Conservation (phyloP, 2,329 filamentous ascomycete genomes). For the Ceratocystis ficicola region DNA sequence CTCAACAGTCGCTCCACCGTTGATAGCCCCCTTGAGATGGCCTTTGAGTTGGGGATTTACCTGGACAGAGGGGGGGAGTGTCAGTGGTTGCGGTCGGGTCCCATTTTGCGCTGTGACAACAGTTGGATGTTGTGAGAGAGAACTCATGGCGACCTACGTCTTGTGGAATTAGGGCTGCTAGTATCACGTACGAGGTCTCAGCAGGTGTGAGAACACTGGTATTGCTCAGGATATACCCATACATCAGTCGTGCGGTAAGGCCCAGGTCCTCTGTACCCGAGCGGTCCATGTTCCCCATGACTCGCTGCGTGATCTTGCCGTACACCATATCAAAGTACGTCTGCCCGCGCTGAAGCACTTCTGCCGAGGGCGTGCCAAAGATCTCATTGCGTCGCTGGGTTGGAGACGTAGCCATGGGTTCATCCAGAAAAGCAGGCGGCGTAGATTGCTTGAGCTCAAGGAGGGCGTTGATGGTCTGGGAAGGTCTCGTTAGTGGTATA, state of each 20-base stretch:
- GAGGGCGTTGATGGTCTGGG: constrained; percentile 37
- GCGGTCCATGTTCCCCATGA: constrained; percentile 38
- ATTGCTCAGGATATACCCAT: constrained; percentile 40
- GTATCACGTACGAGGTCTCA: constrained; percentile 41
- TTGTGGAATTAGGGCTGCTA: constrained; percentile 40
- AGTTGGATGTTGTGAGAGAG: background rate
- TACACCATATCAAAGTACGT: constrained; percentile 39
- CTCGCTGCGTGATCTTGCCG: constrained; percentile 37
- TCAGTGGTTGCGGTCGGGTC: no score
- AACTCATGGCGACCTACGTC: constrained; percentile 31
- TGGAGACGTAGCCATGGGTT: constrained; percentile 29
- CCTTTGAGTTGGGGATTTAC: constrained; percentile 43
- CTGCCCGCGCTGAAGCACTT: constrained; percentile 35
- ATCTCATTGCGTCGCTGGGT: constrained; percentile 33
- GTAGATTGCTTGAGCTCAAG: constrained; percentile 36
- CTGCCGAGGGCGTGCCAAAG: constrained; percentile 28
- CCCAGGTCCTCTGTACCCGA: constrained; percentile 41
- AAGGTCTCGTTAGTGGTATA: background rate
- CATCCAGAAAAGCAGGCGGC: constrained; percentile 33
- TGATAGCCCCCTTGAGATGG: constrained; percentile 40
- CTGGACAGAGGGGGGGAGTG: constrained; percentile 26
- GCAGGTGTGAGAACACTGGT: constrained; percentile 33
- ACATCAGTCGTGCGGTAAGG: constrained; percentile 37
- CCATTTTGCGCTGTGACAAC: constrained; percentile 9
- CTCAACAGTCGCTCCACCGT: constrained; percentile 38